A percentile compares a stretch with the other conserved stretches of the same genome.
These are phyloP conservation scores for Rosa rugosa DNA, from an alignment of 306 rosid species.

Conservation along the genomic window DNA sequence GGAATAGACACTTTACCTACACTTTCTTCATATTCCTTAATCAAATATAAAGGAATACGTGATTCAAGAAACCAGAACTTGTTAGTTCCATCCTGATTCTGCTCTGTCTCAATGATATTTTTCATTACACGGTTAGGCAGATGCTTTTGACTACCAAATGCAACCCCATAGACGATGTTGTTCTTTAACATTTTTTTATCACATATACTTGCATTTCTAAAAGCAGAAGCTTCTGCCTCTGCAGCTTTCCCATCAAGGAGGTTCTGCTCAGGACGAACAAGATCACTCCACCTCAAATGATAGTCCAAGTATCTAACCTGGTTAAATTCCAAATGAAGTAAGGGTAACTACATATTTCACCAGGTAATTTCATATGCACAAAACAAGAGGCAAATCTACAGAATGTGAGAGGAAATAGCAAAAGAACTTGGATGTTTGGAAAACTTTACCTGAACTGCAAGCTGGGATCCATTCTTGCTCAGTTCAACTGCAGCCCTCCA, in stretches of 20 bases:
- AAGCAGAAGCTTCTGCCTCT: slow-evolving; percentile 87
- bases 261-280: slow-evolving; percentile 89
- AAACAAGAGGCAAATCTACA: slow-evolving; percentile 8
- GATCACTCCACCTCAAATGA: slow-evolving; percentile 89
- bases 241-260: slow-evolving; percentile 72
- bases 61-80: slow-evolving; percentile 85
- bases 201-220: slow-evolving; percentile 82
- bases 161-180: slow-evolving; percentile 60
- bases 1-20: slow-evolving; percentile 30
- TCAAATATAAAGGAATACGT: slow-evolving; percentile 79
- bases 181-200: slow-evolving; percentile 61
- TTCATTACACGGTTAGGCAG: slow-evolving; percentile 92
- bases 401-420: neutral
- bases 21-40: slow-evolving; percentile 75
- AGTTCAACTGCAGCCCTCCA: slow-evolving; percentile 93
- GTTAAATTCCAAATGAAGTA: slow-evolving; percentile 36
- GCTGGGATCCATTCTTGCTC: slow-evolving; percentile 86
- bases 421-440: neutral
- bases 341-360: slow-evolving; percentile 19
- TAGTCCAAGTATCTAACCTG: slow-evolving; percentile 90
- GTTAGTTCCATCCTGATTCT: slow-evolving; percentile 52
- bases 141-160: slow-evolving; percentile 87
- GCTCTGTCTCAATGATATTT: slow-evolving; percentile 68
- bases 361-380: slow-evolving; percentile 26
- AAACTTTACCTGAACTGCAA: slow-evolving; percentile 78